phyloP scores from a whole-genome alignment of 2,329 filamentous ascomycete genomes.

The Colletotrichum acutatum region DNA sequence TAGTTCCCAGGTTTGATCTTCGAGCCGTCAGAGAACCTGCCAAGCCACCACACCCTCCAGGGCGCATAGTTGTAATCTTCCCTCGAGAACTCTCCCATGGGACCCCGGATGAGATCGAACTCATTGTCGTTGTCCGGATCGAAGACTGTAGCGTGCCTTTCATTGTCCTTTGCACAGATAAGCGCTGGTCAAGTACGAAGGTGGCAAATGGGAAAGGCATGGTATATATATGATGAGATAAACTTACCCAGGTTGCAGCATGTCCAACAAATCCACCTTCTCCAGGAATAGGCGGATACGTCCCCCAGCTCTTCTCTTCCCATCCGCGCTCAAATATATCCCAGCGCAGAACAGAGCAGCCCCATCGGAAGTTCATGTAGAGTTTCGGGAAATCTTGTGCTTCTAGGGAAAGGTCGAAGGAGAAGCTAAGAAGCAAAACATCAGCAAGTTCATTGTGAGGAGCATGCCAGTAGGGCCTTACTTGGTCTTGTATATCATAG shows the following conservation, averaged over 20 bases:
- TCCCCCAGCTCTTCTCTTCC: slow-evolving; percentile 48
- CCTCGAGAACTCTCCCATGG: slow-evolving; percentile 6
- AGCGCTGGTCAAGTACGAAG: background rate
- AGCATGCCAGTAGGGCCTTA: background rate
- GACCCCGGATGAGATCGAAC: slow-evolving; percentile 21
- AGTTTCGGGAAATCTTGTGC: slow-evolving; percentile 31
- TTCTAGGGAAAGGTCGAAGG: slow-evolving; percentile 21
- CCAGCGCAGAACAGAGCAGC: slow-evolving; percentile 24
- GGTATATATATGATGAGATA: background rate
- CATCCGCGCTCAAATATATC: slow-evolving; percentile 52
- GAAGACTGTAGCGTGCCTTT: background rate
- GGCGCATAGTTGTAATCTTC: slow-evolving; percentile 8
- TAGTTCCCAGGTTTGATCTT: slow-evolving; percentile 31
- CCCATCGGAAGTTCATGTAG: slow-evolving; percentile 19
- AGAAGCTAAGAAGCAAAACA: slow-evolving; percentile 1
- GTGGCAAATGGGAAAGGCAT: no score
- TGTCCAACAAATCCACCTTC: slow-evolving; percentile 51
- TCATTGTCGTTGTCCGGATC: slow-evolving; percentile 23
- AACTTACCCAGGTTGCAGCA: slow-evolving; percentile 28
- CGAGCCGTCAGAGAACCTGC: slow-evolving; percentile 15
- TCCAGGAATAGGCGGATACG: slow-evolving; percentile 53
- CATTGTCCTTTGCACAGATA: slow-evolving; percentile 7
- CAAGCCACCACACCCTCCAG: slow-evolving; percentile 30
- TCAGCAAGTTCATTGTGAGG: background rate
- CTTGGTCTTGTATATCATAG: slow-evolving; percentile 26